These are phyloP conservation scores for Kodamaea sagamina DNA, from an alignment of 805 yeast species.

Conservation along the genomic window DNA sequence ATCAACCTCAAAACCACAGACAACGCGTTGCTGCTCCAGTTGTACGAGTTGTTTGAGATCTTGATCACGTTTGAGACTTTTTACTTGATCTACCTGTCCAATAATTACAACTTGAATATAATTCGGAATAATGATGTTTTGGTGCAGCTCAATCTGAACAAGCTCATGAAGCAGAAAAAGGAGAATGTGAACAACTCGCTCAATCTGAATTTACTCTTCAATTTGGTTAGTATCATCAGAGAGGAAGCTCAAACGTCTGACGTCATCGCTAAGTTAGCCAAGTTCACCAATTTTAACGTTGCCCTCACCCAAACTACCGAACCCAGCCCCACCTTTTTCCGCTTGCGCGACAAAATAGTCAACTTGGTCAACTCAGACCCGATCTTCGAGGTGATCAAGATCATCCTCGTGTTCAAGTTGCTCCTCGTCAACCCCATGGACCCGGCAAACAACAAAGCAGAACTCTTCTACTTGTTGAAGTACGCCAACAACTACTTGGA, in stretches of 20 bases:
- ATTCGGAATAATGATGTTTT: conserved; percentile 17
- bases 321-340: conserved; percentile 6
- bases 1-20: conserved; percentile 29
- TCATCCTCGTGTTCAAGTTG: conserved; percentile 25
- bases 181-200: conserved; percentile 14
- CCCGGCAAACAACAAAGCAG: conserved; percentile 18
- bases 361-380: conserved; percentile 11
- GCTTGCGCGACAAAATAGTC: conserved; percentile 11
- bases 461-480: conserved; percentile 21
- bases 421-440: conserved; percentile 24
- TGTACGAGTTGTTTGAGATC: conserved; percentile 34
- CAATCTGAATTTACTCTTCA: conserved; percentile 15
- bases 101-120: conserved; percentile 17
- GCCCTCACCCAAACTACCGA: neutral
- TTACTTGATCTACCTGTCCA: conserved; percentile 18
- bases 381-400: conserved; percentile 16
- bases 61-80: conserved; percentile 32
- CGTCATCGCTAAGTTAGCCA: conserved; percentile 10
- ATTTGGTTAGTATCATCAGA: conserved; percentile 11
- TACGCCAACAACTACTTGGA: conserved; percentile 17
- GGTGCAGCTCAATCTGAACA: conserved; percentile 14
- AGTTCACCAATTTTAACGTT: conserved; percentile 16
- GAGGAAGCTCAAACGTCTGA: conserved; percentile 10
- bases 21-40: conserved; percentile 21
- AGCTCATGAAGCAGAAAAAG: conserved; percentile 9